Conservation (phyloP, 2,329 filamentous ascomycete species). For the Aureobasidium zeae region DNA sequence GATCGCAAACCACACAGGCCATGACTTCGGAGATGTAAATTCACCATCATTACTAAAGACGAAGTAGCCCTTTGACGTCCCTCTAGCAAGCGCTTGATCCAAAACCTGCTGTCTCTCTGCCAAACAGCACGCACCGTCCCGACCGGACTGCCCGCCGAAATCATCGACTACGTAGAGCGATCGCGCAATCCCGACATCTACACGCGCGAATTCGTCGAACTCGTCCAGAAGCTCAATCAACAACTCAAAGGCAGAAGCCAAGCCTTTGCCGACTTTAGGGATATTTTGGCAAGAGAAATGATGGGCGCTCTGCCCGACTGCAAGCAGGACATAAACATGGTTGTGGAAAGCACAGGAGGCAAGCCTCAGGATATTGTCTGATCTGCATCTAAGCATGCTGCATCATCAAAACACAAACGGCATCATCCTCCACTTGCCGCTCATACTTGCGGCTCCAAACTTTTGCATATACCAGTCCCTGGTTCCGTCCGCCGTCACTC, state of each 20-base stretch:
- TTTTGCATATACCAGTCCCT: constrained; percentile 68
- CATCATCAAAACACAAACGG: constrained; percentile 45
- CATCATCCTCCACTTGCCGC: constrained; percentile 64
- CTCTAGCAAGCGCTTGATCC: constrained; percentile 33
- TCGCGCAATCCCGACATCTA: constrained; percentile 59
- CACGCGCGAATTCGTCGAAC: constrained; percentile 56
- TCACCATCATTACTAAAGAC: neutral
- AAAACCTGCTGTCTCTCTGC: constrained; percentile 45
- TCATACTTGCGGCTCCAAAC: constrained; percentile 59
- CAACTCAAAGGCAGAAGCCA: constrained; percentile 52
- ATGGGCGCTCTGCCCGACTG: constrained; percentile 50
- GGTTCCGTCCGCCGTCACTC: constrained; percentile 68
- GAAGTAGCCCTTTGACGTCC: neutral
- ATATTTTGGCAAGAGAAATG: constrained; percentile 51
- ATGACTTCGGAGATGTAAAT: constrained; percentile 49
- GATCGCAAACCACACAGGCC: constrained; percentile 46
- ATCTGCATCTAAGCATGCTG: neutral
- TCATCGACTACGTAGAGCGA: constrained; percentile 54
- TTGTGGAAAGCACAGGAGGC: constrained; percentile 40
- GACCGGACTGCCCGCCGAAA: constrained; percentile 50
- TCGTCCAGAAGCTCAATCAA: constrained; percentile 54
- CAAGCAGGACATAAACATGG: constrained; percentile 42
- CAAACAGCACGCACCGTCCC: constrained; percentile 40
- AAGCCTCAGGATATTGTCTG: constrained; percentile 6
- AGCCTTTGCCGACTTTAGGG: constrained; percentile 49